Percentiles rank a stretch among this genome's conserved stretches.
Evolutionary conservation across 129 eudicot genomes (phyloP).

Genomic region (Centaurea solstitialis): DNA sequence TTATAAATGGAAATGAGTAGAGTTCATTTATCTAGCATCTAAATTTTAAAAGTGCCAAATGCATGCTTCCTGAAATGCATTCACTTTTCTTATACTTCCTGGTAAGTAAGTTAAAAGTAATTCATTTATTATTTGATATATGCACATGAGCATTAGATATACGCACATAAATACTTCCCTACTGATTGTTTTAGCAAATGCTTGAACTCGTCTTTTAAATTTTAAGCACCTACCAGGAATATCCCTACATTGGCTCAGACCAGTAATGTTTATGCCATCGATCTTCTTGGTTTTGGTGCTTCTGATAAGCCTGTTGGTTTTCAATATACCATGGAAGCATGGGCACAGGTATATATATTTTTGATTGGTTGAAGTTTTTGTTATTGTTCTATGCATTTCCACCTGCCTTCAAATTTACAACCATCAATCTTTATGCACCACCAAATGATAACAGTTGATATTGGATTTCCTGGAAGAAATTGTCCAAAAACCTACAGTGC

Average conservation of each 20-base stretch:
- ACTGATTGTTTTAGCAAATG: conserved; percentile 9
- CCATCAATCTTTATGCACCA: conserved; percentile 1
- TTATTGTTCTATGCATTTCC: conserved; percentile 16
- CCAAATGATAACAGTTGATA: conserved; percentile 46
- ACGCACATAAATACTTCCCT: neutral
- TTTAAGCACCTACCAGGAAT: conserved; percentile 51
- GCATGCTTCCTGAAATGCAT: neutral
- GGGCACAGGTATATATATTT: conserved; percentile 68
- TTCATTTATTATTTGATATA: neutral
- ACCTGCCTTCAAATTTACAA: conserved; percentile 12
- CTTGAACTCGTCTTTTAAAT: neutral
- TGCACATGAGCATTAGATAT: neutral
- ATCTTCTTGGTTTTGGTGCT: conserved; percentile 97
- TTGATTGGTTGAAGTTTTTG: neutral
- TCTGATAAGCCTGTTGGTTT: conserved; percentile 88
- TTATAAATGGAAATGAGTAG: too few relatives aligned
- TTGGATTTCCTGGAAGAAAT: conserved; percentile 77
- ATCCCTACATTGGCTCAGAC: conserved; percentile 61
- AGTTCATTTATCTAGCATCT: too few relatives aligned
- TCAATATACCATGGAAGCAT: conserved; percentile 78
- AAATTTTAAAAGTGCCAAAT: neutral
- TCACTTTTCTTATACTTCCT: neutral
- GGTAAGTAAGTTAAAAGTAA: neutral
- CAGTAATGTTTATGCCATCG: conserved; percentile 72
- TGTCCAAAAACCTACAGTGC: conserved; percentile 73